A percentile compares a stretch with the other conserved stretches of the same genome.
Conservation (phyloP, 495 filamentous ascomycete genomes). For the Opeltia flavorubescens region DNA sequence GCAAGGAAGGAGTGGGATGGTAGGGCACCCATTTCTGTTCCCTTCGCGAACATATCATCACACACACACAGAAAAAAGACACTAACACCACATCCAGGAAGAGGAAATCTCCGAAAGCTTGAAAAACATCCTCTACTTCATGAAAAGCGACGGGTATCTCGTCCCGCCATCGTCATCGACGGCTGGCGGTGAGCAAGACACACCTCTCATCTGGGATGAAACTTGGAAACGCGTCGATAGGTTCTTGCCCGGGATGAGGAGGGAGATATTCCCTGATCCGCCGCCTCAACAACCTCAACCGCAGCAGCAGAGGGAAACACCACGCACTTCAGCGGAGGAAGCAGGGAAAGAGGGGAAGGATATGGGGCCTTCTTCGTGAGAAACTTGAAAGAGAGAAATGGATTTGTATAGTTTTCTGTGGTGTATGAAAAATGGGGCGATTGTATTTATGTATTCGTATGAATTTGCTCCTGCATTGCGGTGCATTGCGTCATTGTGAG, state of each 20-base stretch:
- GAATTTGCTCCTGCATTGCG: no score
- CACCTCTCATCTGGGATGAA: conserved; percentile 36
- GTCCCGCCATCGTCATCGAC: conserved; percentile 42
- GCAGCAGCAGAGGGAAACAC: no score
- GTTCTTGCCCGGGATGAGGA: conserved; percentile 67
- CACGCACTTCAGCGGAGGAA: neutral
- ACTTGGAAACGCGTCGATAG: conserved; percentile 84
- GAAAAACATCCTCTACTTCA: conserved; percentile 93
- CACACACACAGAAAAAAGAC: no score
- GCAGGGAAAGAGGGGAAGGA: neutral
- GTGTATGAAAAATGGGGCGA: no score
- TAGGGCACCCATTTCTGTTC: neutral
- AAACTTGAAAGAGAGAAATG: neutral
- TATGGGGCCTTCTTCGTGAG: no score
- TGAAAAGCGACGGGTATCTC: conserved; percentile 80
- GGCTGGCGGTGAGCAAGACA: conserved; percentile 30
- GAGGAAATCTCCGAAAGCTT: conserved; percentile 91
- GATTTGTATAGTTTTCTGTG: neutral
- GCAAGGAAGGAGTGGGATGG: conserved; percentile 54
- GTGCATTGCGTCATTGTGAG: no score
- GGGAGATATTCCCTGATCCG: conserved; percentile 33
- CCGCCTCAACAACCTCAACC: neutral
- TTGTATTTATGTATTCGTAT: no score
- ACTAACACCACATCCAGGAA: no score
- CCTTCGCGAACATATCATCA: no score